Percentiles rank a stretch among this genome's conserved stretches.
These are phyloP conservation scores for Physcomitrellopsis africana DNA, from an alignment of 225 moss, liverwort and hornwort species.

Conservation along the genomic window DNA sequence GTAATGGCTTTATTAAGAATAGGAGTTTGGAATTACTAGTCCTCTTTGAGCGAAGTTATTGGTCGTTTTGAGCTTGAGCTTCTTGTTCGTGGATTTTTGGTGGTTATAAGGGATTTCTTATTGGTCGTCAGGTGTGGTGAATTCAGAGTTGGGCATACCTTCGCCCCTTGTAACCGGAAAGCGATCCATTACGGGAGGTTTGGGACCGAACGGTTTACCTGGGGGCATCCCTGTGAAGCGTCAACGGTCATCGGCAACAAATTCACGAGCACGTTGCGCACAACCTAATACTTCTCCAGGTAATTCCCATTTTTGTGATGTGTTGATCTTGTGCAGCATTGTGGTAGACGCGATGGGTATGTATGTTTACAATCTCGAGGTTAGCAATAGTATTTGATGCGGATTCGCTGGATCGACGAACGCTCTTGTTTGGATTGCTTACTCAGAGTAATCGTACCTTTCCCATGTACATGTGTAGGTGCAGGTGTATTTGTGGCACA, in stretches of 20 bases:
- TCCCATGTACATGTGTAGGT: background rate
- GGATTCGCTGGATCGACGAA: background rate
- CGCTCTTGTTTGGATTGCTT: background rate
- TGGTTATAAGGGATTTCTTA: slow-evolving; percentile 44
- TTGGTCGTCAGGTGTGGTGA: slow-evolving; percentile 39
- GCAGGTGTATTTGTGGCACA: slow-evolving; percentile 43
- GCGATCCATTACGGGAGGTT: slow-evolving; percentile 58
- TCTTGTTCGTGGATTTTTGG: background rate
- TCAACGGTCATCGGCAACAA: slow-evolving; percentile 65
- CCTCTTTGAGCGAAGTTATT: background rate
- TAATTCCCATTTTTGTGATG: background rate
- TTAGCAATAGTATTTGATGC: background rate
- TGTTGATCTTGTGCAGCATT: background rate
- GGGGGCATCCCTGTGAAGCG: slow-evolving; percentile 90
- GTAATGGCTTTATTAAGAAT: background rate
- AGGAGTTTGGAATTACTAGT: too few species aligned
- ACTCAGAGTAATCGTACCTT: background rate
- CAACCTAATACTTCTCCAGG: slow-evolving; percentile 59
- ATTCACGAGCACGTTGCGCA: slow-evolving; percentile 38
- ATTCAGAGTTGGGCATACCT: slow-evolving; percentile 46
- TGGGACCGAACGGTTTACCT: slow-evolving; percentile 42
- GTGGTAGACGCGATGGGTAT: background rate
- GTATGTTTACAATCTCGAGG: background rate
- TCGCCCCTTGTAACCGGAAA: slow-evolving; percentile 81
- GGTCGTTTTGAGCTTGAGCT: background rate